These are phyloP conservation scores for Xeromyces bisporus DNA, from an alignment of 495 filamentous ascomycete genomes.

Conservation along the genomic window DNA sequence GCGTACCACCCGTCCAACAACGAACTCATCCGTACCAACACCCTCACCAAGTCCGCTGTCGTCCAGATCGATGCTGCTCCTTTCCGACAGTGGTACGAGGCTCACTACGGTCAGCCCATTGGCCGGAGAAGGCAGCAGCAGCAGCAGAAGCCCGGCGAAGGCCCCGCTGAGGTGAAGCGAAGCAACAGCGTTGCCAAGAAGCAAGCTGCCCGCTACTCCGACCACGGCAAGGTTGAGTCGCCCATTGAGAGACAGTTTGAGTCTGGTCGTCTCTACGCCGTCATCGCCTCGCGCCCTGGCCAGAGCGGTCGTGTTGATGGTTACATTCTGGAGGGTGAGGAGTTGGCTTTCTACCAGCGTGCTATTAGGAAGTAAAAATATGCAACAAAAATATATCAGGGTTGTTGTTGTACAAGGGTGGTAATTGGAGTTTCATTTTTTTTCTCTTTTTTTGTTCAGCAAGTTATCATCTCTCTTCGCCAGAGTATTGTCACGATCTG, in stretches of 20 bases:
- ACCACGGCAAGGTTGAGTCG: slow-evolving; percentile 77
- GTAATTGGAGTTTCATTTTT: slow-evolving; percentile 33
- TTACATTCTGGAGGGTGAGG: slow-evolving; percentile 97
- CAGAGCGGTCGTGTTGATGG: slow-evolving; percentile 93
- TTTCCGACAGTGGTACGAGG: slow-evolving; percentile 99
- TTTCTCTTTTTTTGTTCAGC: too few species aligned
- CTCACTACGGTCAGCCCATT: slow-evolving; percentile 83
- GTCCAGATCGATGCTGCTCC: slow-evolving; percentile 97
- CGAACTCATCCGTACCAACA: slow-evolving; percentile 99
- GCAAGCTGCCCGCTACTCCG: slow-evolving; percentile 69
- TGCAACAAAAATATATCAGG: neutral
- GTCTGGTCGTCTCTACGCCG: slow-evolving; percentile 88
- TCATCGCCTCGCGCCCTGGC: slow-evolving; percentile 79
- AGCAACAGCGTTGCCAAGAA: slow-evolving; percentile 87
- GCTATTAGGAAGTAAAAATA: slow-evolving; percentile 96
- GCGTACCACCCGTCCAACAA: slow-evolving; percentile 99
- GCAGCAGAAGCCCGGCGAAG: too few species aligned
- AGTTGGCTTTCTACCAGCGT: slow-evolving; percentile 98
- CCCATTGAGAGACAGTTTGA: slow-evolving; percentile 96
- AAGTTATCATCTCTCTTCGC: slow-evolving; percentile 20
- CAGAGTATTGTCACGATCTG: slow-evolving; percentile 27
- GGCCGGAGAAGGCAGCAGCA: slow-evolving; percentile 84
- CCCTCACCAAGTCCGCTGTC: slow-evolving; percentile 94
- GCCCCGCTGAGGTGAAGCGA: slow-evolving; percentile 69
- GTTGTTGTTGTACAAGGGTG: slow-evolving; percentile 25